Percentiles rank a stretch among this genome's conserved stretches.
phyloP scores from a whole-genome alignment of 805 yeast genomes.

The Suhomyces vadensis region DNA sequence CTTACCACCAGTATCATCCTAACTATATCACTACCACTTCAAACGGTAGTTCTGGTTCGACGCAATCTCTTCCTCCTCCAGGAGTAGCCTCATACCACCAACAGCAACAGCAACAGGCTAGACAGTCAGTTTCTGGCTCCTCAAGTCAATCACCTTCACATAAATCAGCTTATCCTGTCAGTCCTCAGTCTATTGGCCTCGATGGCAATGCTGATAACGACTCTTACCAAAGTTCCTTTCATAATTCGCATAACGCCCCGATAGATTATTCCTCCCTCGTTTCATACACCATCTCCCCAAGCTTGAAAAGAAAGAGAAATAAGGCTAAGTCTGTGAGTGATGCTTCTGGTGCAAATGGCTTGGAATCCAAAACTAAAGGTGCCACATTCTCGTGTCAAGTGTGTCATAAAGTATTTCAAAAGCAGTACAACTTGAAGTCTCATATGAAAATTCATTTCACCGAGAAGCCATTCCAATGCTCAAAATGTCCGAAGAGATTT shows the following conservation, averaged over 20 bases:
- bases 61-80: not conserved
- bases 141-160: constrained; percentile 4
- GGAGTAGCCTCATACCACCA: constrained; percentile 2
- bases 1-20: constrained; percentile 7
- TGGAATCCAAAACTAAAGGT: constrained; percentile 3
- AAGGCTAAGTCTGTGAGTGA: constrained; percentile 10
- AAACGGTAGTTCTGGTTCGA: not conserved
- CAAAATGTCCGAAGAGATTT: constrained; percentile 64
- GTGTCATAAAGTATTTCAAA: constrained; percentile 48
- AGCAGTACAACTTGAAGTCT: constrained; percentile 50
- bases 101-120: constrained; percentile 2
- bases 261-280: constrained; percentile 40
- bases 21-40: constrained; percentile 9
- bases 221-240: constrained; percentile 2
- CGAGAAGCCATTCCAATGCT: constrained; percentile 69
- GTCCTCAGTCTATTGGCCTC: constrained; percentile 7
- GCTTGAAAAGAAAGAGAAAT: constrained; percentile 21
- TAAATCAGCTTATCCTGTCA: constrained; percentile 4
- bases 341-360: not conserved
- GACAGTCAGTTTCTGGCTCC: not conserved
- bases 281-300: constrained; percentile 33
- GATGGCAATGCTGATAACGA: constrained; percentile 1
- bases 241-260: constrained; percentile 8
- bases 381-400: constrained; percentile 38
- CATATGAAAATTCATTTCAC: constrained; percentile 58